These are phyloP conservation scores for Hymenoscyphus albidus DNA, from an alignment of 2,329 filamentous ascomycete species.

Conservation along the genomic window DNA sequence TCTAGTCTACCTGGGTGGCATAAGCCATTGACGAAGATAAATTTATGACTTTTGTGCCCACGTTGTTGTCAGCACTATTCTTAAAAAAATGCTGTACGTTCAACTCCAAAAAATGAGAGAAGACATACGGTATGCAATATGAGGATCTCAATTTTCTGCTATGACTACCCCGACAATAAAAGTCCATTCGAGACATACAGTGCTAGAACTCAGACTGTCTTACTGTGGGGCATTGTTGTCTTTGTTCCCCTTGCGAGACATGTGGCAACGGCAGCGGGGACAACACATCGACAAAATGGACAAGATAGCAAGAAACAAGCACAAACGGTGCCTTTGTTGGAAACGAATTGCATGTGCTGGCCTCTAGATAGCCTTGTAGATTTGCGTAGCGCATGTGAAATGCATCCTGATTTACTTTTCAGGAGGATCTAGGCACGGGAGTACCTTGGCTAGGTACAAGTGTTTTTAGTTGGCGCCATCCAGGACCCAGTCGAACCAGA, in stretches of 20 bases:
- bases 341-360: neutral
- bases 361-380: neutral
- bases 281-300: neutral
- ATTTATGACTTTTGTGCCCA: neutral
- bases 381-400: neutral
- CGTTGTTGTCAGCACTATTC: neutral
- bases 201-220: neutral
- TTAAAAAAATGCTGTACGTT: neutral
- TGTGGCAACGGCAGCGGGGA: neutral
- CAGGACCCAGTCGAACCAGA: neutral
- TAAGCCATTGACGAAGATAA: neutral
- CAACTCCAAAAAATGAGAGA: neutral
- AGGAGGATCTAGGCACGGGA: no score
- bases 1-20: neutral
- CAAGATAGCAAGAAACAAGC: neutral
- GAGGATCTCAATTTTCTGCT: neutral
- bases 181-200: neutral
- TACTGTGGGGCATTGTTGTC: neutral
- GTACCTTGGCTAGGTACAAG: no score
- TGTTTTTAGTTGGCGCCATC: neutral
- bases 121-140: neutral
- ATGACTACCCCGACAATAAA: neutral
- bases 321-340: neutral
- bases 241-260: constrained; percentile 1
- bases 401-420: neutral